Evolutionary conservation across 345 rosid species (phyloP), one percentile per base, ranked within the genome.

Genomic region (Abelmoschus esculentus): DNA sequence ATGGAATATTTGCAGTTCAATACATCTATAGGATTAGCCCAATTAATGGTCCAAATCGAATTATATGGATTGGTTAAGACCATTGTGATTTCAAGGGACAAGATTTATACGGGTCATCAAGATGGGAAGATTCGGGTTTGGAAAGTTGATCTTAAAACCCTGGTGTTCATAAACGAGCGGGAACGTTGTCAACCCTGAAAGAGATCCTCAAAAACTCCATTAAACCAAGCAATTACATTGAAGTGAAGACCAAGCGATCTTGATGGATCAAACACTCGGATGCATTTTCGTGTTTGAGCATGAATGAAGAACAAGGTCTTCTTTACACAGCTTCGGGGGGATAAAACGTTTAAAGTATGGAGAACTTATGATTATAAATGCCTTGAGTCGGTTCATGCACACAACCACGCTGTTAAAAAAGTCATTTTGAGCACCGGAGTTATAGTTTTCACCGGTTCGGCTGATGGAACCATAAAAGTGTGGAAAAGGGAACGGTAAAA

Each of bases 181-280:
- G 98, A 36, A 89, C 97, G 0, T 66, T 93, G 18, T 97, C 98
- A 0, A 89, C 96, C 22, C 74, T 93, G 42, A 93, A 90, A 79
- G 97, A 93, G 53, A 89, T 93, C 10, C 85, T 93, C 50, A 93
- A 89, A 71, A 86, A 89, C 81, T 93, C 97, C 28, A 86, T 93
- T 64, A 90, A 83, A 70, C 97, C 93, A 0, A 86, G 96, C 81
- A 87, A 87, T 72, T 93, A 90, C 68, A 83, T 93, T 15, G 97
- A 89, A 74, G 90, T 81, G 18, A 84, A 87, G 70, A 79, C 84
- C 70, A 83, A 81, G 55, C 89, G 89, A 2, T 80, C 85, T 6
- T 91, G 88, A n/a, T 92, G 98, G 98, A 93, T 93, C 83, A 90
- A 86, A 78, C 98, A 93, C 67, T 87, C 90, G 0, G 98, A 93